Percentiles rank a stretch among this genome's conserved stretches.
These are phyloP conservation scores for Lomentospora prolificans DNA, from an alignment of 2,329 filamentous ascomycete species.

Conservation along the genomic window DNA sequence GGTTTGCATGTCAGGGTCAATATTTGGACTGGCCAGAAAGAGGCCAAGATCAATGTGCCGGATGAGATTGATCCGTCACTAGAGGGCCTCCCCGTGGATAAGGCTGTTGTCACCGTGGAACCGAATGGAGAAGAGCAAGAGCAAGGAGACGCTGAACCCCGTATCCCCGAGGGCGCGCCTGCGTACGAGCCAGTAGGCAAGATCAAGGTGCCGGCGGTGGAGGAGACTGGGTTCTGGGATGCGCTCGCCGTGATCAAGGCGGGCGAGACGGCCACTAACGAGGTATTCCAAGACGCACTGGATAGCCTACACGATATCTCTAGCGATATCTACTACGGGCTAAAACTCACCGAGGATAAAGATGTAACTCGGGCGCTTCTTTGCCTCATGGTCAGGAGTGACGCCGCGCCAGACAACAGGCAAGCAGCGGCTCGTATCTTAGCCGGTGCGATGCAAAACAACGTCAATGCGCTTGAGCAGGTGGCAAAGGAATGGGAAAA, in stretches of 20 bases:
- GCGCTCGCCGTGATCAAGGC: conserved; percentile 41
- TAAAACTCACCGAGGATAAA: conserved; percentile 48
- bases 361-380: conserved; percentile 44
- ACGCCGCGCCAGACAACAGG: conserved; percentile 31
- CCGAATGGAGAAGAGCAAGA: conserved; percentile 24
- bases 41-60: conserved; percentile 57
- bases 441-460: conserved; percentile 52
- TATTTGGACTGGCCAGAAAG: conserved; percentile 51
- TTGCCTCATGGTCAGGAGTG: conserved; percentile 36
- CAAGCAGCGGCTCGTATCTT: conserved; percentile 48
- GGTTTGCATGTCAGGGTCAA: conserved; percentile 60
- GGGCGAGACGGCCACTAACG: conserved; percentile 20
- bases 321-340: conserved; percentile 61
- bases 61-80: conserved; percentile 36
- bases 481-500: conserved; percentile 37
- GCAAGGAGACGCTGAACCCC: conserved; percentile 14
- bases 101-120: conserved; percentile 45
- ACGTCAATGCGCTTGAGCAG: conserved; percentile 47
- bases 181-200: conserved; percentile 32
- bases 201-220: conserved; percentile 10
- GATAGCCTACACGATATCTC: conserved; percentile 52
- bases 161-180: conserved; percentile 40
- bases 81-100: conserved; percentile 41
- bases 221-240: conserved; percentile 28
- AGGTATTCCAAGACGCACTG: conserved; percentile 39